Conservation (phyloP, 148 eudicot genomes). For the Rhododendron henanense region DNA sequence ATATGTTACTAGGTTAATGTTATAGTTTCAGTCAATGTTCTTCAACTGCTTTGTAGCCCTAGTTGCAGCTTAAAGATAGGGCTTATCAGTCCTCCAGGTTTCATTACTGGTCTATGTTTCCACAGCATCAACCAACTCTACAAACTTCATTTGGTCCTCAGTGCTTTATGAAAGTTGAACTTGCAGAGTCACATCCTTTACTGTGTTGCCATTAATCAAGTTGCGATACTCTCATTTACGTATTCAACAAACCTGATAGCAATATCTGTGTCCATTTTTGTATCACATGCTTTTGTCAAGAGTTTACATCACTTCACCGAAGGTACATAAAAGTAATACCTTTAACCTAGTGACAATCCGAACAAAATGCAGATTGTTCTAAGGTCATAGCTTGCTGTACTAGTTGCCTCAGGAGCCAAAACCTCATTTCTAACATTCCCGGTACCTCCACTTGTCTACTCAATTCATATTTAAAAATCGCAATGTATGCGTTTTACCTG, state of each 20-base stretch:
- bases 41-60: neutral
- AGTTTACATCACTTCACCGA: neutral
- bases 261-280: neutral
- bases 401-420: neutral
- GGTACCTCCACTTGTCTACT: neutral
- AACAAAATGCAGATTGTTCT: neutral
- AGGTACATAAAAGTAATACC: neutral
- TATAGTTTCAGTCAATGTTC: neutral
- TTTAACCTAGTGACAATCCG: neutral
- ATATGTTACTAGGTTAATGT: neutral
- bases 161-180: neutral
- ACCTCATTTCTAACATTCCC: neutral
- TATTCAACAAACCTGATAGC: neutral
- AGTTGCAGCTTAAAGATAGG: neutral
- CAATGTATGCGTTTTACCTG: constrained; percentile 46
- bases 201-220: neutral
- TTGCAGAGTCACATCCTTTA: too few relatives aligned
- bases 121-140: neutral
- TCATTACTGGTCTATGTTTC: neutral
- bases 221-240: neutral
- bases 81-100: neutral
- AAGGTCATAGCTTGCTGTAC: neutral
- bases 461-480: neutral
- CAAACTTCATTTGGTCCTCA: neutral
- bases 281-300: neutral